phyloP scores from a whole-genome alignment of 2,329 filamentous ascomycete species.

The Pyrenophora teres region DNA sequence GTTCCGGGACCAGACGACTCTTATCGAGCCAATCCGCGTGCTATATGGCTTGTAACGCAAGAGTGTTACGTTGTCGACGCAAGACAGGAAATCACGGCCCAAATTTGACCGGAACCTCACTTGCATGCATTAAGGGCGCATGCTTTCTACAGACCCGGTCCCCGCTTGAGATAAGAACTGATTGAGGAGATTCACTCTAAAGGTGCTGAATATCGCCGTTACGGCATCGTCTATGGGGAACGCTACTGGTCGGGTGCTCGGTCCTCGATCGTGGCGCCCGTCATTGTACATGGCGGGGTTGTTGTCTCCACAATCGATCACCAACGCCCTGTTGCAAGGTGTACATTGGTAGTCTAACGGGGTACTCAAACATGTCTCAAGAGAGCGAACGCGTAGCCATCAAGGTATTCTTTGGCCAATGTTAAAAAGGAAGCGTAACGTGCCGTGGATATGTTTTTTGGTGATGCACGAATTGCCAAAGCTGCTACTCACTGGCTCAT shows the following conservation, averaged over 20 bases:
- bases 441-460: neutral
- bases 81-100: constrained; percentile 30
- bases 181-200: constrained; percentile 13
- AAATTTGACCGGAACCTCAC: constrained; percentile 21
- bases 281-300: constrained; percentile 38
- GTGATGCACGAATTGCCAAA: neutral
- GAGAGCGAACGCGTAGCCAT: constrained; percentile 11
- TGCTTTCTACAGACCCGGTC: constrained; percentile 9
- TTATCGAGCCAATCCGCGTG: constrained; percentile 17
- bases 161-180: constrained; percentile 36
- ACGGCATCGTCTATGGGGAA: constrained; percentile 21
- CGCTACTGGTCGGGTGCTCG: constrained; percentile 30
- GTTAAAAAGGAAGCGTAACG: neutral
- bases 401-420: constrained; percentile 14
- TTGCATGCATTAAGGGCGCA: constrained; percentile 26
- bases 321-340: constrained; percentile 8
- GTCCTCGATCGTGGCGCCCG: constrained; percentile 11
- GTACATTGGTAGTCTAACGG: neutral
- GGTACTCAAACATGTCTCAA: neutral
- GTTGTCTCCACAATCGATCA: constrained; percentile 17
- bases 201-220: constrained; percentile 24
- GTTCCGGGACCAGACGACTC: neutral
- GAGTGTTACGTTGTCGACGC: constrained; percentile 15
- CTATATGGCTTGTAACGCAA: constrained; percentile 11
- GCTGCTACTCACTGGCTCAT: too few relatives aligned